These are phyloP conservation scores for Solanum okadae DNA, from an alignment of 257 asterid species.

Conservation along the genomic window DNA sequence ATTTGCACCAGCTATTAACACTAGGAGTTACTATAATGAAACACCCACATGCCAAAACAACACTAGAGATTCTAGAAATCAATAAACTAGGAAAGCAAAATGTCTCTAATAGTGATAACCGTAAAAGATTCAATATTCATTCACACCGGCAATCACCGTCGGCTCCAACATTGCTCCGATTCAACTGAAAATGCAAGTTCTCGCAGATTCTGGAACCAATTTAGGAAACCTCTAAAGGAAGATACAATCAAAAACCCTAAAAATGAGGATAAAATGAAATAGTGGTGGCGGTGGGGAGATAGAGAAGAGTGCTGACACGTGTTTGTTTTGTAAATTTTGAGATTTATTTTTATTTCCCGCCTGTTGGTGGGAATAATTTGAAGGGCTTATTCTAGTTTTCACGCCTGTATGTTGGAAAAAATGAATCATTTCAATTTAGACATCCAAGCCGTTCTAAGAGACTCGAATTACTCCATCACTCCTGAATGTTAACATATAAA, in stretches of 20 bases:
- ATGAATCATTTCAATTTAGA: neutral
- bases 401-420: neutral
- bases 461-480: neutral
- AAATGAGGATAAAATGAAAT: neutral
- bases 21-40: neutral
- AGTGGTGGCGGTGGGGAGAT: neutral
- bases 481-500: neutral
- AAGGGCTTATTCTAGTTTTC: neutral
- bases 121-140: neutral
- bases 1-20: neutral
- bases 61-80: neutral
- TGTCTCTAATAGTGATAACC: neutral
- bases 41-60: neutral
- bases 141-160: conserved; percentile 2
- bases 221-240: neutral
- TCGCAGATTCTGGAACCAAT: neutral
- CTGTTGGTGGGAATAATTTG: neutral
- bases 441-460: neutral
- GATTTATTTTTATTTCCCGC: neutral
- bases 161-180: conserved; percentile 16
- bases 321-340: neutral
- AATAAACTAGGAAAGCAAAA: neutral
- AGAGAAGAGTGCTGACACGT: neutral
- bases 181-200: neutral
- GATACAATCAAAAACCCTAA: neutral